A percentile compares a stretch with the other conserved stretches of the same genome.
phyloP scores from a whole-genome alignment of 1,284 basidiomycete genomes.

The Tilletia caries region DNA sequence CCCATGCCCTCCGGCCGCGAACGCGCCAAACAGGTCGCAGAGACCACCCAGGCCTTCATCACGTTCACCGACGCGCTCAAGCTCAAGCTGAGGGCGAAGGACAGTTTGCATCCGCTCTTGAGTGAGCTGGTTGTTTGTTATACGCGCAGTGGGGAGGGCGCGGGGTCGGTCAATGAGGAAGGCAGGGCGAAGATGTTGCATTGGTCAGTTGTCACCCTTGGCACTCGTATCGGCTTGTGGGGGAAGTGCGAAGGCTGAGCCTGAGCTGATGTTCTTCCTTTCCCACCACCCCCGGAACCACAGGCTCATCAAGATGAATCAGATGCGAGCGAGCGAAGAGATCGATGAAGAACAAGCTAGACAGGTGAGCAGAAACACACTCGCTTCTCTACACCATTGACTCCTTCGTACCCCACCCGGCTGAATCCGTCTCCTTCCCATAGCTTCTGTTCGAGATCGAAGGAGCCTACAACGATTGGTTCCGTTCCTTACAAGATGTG shows the following conservation, averaged over 20 bases:
- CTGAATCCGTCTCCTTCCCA: not conserved
- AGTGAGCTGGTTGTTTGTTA: slow-evolving; percentile 84
- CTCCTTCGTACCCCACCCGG: not conserved
- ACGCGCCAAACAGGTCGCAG: slow-evolving; percentile 94
- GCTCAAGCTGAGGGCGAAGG: slow-evolving; percentile 85
- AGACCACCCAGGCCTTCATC: slow-evolving; percentile 92
- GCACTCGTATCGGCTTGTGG: too few relatives aligned
- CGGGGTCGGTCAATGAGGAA: slow-evolving; percentile 82
- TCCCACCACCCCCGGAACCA: not conserved
- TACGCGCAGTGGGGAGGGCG: slow-evolving; percentile 34
- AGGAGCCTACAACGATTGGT: slow-evolving; percentile 93
- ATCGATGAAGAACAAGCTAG: slow-evolving; percentile 91
- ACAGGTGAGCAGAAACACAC: slow-evolving; percentile 70
- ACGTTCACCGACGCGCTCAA: slow-evolving; percentile 98
- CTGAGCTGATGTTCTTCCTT: not conserved
- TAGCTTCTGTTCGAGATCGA: slow-evolving; percentile 95
- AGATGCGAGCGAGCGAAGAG: slow-evolving; percentile 95
- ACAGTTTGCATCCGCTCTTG: slow-evolving; percentile 89
- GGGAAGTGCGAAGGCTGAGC: too few relatives aligned
- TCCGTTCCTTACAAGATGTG: slow-evolving; percentile 65
- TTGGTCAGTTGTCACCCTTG: slow-evolving; percentile 67
- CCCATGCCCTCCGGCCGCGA: slow-evolving; percentile 59
- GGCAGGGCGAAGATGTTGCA: slow-evolving; percentile 86
- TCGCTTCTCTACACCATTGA: not conserved
- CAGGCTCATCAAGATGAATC: slow-evolving; percentile 92